A percentile compares a stretch with the other conserved stretches of the same genome.
Conservation (phyloP, 768 basidiomycete species). For the Hericium rajendrae region DNA sequence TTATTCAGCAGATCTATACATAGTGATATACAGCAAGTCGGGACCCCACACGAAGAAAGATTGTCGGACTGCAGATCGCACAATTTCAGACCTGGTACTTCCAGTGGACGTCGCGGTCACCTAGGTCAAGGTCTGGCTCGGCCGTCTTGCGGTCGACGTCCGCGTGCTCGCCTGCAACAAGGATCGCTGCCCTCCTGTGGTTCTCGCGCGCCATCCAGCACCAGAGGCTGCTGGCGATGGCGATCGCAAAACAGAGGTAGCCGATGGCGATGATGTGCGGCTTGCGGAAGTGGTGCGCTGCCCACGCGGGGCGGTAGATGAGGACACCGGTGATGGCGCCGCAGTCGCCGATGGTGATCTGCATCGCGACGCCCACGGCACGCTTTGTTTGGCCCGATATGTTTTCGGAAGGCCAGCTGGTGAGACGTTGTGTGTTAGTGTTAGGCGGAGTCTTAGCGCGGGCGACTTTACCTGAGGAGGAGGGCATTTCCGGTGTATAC, state of each 20-base stretch:
- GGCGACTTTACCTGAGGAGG: slow-evolving; percentile 33
- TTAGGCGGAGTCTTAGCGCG: neutral
- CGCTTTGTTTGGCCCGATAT: slow-evolving; percentile 63
- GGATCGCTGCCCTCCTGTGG: slow-evolving; percentile 26
- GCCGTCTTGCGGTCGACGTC: slow-evolving; percentile 7
- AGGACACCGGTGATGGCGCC: slow-evolving; percentile 52
- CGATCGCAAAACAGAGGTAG: slow-evolving; percentile 40
- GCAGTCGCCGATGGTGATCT: slow-evolving; percentile 53
- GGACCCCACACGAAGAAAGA: too few relatives aligned
- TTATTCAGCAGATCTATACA: too few relatives aligned
- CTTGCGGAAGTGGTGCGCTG: slow-evolving; percentile 36
- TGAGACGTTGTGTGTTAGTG: neutral
- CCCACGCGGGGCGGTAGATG: slow-evolving; percentile 43
- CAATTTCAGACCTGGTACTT: slow-evolving; percentile 4
- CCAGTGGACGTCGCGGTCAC: slow-evolving; percentile 21
- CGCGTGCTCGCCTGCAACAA: slow-evolving; percentile 11
- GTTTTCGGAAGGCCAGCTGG: slow-evolving; percentile 50
- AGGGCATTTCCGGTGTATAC: slow-evolving; percentile 50
- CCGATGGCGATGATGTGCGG: slow-evolving; percentile 53
- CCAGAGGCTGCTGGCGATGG: slow-evolving; percentile 35
- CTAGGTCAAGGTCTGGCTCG: slow-evolving; percentile 15
- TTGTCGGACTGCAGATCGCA: too few relatives aligned
- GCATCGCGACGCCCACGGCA: slow-evolving; percentile 51
- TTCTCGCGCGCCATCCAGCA: slow-evolving; percentile 44
- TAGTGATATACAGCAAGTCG: too few relatives aligned